Conservation (phyloP, 2,329 filamentous ascomycete genomes). For the Stylonectria norvegica region DNA sequence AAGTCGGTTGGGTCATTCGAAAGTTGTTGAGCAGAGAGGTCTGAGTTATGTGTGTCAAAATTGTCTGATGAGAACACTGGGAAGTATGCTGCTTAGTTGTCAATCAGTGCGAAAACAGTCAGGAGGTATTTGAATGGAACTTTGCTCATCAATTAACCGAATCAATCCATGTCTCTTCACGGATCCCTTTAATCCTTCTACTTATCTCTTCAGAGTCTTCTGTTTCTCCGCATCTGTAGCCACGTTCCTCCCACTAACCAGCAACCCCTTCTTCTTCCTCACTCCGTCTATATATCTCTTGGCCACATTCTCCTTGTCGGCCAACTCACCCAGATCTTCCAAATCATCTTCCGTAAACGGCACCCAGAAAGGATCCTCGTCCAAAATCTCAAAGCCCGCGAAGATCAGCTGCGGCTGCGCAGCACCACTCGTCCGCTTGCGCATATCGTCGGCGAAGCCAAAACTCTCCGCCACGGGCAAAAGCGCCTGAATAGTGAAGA, state of each 20-base stretch:
- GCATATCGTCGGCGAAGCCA: constrained; percentile 93
- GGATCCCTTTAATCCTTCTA: constrained; percentile 1
- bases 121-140: neutral
- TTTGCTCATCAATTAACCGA: neutral
- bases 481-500: constrained; percentile 87
- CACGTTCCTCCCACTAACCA: constrained; percentile 73
- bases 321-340: constrained; percentile 91
- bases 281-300: constrained; percentile 95
- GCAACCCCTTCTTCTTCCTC: constrained; percentile 77
- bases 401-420: constrained; percentile 93
- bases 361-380: constrained; percentile 97
- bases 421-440: constrained; percentile 86
- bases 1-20: no score
- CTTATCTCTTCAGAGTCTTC: constrained; percentile 62
- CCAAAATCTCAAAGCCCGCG: constrained; percentile 84
- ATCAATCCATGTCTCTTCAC: neutral
- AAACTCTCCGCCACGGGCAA: constrained; percentile 94
- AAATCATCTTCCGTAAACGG: constrained; percentile 94
- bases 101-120: neutral
- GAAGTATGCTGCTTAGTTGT: neutral
- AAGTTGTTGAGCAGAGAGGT: neutral
- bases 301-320: constrained; percentile 91
- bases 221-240: constrained; percentile 92
- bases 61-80: neutral
- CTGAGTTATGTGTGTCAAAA: neutral